Conservation (phyloP, 352 stramenopile species). For the Albugo candida region DNA sequence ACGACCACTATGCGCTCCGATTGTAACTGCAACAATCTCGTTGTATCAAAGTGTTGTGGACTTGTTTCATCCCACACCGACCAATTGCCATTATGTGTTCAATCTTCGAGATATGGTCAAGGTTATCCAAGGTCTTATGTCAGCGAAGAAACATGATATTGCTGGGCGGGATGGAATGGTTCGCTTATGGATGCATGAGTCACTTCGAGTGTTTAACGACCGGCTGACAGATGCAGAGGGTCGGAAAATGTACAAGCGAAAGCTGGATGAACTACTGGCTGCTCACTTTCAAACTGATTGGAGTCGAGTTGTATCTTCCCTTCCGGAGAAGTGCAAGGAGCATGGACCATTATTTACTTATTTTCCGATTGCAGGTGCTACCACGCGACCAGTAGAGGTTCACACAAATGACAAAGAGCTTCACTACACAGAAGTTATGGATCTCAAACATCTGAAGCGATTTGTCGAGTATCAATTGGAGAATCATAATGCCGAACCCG, state of each 20-base stretch:
- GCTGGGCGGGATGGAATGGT: constrained; percentile 48
- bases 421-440: constrained; percentile 62
- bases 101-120: constrained; percentile 80
- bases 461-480: constrained; percentile 83
- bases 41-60: constrained; percentile 72
- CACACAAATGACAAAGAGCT: too few species aligned
- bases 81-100: constrained; percentile 81
- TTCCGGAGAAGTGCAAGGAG: constrained; percentile 53
- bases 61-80: constrained; percentile 74
- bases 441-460: constrained; percentile 73
- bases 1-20: constrained; percentile 42
- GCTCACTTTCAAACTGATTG: constrained; percentile 70
- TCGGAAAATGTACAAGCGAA: constrained; percentile 78
- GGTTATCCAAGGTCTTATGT: constrained; percentile 67
- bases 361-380: constrained; percentile 37
- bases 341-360: constrained; percentile 67
- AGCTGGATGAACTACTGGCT: constrained; percentile 51
- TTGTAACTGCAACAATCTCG: constrained; percentile 70
- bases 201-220: constrained; percentile 78
- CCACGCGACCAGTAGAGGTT: background rate
- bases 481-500: constrained; percentile 81
- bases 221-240: constrained; percentile 79
- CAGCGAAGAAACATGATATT: constrained; percentile 55
- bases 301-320: constrained; percentile 26
- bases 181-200: constrained; percentile 83